phyloP scores from a whole-genome alignment of 139 green algal species.

The Chlamydomonas eustigma region DNA sequence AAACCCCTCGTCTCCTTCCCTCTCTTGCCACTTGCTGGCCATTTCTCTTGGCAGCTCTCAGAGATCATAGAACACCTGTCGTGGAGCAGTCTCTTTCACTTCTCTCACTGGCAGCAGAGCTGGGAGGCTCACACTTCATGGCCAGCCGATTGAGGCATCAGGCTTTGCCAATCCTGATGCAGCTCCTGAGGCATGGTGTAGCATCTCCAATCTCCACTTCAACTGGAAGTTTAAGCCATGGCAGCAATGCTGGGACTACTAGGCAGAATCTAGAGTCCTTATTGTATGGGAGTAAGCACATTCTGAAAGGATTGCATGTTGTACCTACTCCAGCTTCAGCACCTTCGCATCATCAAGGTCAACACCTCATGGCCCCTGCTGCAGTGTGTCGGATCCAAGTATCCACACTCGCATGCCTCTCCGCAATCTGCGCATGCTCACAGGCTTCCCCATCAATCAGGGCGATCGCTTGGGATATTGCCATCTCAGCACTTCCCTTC shows the following conservation, averaged over 20 bases:
- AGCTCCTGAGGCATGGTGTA: neutral
- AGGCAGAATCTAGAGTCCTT: neutral
- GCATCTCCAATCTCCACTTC: neutral
- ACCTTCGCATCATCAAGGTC: neutral
- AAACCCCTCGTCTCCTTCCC: conserved; percentile 61
- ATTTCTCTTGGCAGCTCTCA: conserved; percentile 50
- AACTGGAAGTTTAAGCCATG: neutral
- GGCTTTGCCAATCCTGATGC: neutral
- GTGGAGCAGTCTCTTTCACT: conserved; percentile 33
- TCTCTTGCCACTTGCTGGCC: conserved; percentile 60
- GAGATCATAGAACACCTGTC: conserved; percentile 41
- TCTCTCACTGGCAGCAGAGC: conserved; percentile 7
- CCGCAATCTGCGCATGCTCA: neutral
- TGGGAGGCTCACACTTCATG: neutral
- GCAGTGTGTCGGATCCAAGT: neutral
- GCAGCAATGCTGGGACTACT: neutral
- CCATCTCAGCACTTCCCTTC: neutral
- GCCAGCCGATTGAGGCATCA: neutral
- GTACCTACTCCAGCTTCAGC: neutral
- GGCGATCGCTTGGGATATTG: neutral
- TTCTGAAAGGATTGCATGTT: neutral
- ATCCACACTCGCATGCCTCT: neutral
- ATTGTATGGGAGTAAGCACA: neutral
- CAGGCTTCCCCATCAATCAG: neutral
- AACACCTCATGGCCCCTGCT: neutral